Percentiles rank a stretch among this genome's conserved stretches.
Conservation (phyloP, 495 filamentous ascomycete species). For the Paragyromitra xinjiangensis region DNA sequence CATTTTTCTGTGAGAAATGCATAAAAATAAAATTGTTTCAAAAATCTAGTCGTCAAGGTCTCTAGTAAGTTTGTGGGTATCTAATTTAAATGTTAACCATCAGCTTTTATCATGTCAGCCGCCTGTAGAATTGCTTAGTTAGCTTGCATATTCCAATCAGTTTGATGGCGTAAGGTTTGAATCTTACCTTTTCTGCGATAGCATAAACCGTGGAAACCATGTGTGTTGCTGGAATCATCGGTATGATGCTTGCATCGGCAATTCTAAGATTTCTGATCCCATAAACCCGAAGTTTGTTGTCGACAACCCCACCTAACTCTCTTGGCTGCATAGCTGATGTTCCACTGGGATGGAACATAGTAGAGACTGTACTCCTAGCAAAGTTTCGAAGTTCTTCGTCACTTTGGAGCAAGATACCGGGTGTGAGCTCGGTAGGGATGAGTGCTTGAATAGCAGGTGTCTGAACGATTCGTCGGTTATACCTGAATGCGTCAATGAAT, state of each 20-base stretch:
- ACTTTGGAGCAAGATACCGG: conserved; percentile 51
- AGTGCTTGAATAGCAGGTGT: conserved; percentile 58
- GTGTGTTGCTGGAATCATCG: conserved; percentile 66
- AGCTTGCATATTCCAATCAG: conserved; percentile 13
- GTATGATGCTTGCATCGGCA: conserved; percentile 68
- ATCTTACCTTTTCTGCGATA: conserved; percentile 65
- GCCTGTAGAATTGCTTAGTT: conserved; percentile 51
- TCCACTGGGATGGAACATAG: conserved; percentile 61
- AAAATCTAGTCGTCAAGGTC: not conserved
- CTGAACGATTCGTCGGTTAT: conserved; percentile 58
- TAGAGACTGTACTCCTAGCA: conserved; percentile 48
- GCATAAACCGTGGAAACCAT: conserved; percentile 67
- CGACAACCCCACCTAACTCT: conserved; percentile 63
- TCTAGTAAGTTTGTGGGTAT: not conserved
- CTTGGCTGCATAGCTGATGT: conserved; percentile 64
- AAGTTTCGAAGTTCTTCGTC: conserved; percentile 54
- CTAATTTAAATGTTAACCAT: conserved; percentile 4
- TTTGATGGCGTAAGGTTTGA: not conserved
- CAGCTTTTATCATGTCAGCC: conserved; percentile 60
- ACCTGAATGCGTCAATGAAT: conserved; percentile 59
- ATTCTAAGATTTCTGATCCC: conserved; percentile 63
- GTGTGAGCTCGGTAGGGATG: conserved; percentile 52
- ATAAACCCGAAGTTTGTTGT: conserved; percentile 62
- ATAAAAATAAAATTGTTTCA: conserved; percentile 1
- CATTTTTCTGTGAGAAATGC: not conserved